phyloP scores from a whole-genome alignment of 371 early-diverging fungal species.

The Mortierella sp. region DNA sequence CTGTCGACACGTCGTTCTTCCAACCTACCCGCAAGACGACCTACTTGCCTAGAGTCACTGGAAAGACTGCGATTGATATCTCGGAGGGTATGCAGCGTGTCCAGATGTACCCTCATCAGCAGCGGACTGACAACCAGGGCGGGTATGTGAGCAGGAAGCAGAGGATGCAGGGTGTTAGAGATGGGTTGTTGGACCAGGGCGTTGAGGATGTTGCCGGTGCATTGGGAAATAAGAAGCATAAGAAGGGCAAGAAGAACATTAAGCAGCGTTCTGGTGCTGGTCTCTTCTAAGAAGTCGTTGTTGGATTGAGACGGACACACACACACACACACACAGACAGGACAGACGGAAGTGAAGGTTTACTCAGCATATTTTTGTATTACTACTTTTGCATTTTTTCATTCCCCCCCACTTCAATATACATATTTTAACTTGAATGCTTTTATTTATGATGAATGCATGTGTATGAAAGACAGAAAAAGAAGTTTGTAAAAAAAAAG shows the following conservation, averaged over 20 bases:
- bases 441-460: background rate
- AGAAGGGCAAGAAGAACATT: slow-evolving; percentile 87
- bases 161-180: slow-evolving; percentile 33
- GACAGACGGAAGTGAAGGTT: background rate
- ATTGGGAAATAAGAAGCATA: slow-evolving; percentile 76
- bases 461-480: background rate
- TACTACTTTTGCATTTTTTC: slow-evolving; percentile 3
- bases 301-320: background rate
- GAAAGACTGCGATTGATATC: slow-evolving; percentile 61
- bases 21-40: slow-evolving; percentile 58
- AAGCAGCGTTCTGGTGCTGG: slow-evolving; percentile 80
- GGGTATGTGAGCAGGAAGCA: slow-evolving; percentile 40
- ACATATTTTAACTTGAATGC: background rate
- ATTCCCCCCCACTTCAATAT: background rate
- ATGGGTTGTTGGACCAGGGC: slow-evolving; percentile 58
- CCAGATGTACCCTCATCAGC: slow-evolving; percentile 74
- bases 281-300: slow-evolving; percentile 13
- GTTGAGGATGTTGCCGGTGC: slow-evolving; percentile 59
- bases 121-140: slow-evolving; percentile 65
- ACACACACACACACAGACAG: background rate
- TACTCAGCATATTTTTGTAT: background rate
- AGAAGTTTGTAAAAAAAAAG: no score
- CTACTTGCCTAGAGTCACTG: slow-evolving; percentile 65
- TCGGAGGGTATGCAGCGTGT: slow-evolving; percentile 67
- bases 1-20: slow-evolving; percentile 80